Conservation (phyloP, 257 asterid species). For the Linderniella brevidens region DNA sequence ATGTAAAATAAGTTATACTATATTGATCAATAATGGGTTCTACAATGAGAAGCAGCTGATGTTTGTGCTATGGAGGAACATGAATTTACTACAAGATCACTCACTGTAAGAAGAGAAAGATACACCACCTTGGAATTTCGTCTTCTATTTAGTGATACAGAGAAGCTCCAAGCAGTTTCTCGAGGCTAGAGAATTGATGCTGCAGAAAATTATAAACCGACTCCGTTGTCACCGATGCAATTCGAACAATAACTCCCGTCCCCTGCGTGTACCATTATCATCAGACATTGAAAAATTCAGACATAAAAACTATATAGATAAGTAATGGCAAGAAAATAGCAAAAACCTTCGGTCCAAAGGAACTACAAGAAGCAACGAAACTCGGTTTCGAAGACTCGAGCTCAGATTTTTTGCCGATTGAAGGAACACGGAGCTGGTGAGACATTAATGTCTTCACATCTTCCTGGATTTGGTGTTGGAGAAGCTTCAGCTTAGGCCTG, state of each 20-base stretch:
- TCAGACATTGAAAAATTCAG: not conserved
- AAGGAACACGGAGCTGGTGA: constrained; percentile 44
- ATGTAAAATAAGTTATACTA: too few relatives aligned
- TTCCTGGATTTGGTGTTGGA: constrained; percentile 60
- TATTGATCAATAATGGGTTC: too few relatives aligned
- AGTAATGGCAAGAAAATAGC: not conserved
- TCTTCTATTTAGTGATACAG: constrained; percentile 30
- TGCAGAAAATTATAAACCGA: constrained; percentile 61
- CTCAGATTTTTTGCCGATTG: constrained; percentile 17
- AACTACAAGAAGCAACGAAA: constrained; percentile 70
- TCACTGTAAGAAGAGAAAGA: too few relatives aligned
- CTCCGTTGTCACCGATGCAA: constrained; percentile 78
- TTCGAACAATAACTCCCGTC: constrained; percentile 51
- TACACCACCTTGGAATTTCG: too few relatives aligned
- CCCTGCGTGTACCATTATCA: constrained; percentile 20
- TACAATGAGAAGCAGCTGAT: too few relatives aligned
- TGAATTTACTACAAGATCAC: too few relatives aligned
- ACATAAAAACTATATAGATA: not conserved
- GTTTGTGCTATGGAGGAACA: too few relatives aligned
- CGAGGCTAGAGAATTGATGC: constrained; percentile 45
- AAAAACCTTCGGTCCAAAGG: constrained; percentile 72
- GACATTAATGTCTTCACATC: constrained; percentile 78
- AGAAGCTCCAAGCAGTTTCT: constrained; percentile 53
- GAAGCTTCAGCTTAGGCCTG: constrained; percentile 70
- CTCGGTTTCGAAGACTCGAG: constrained; percentile 26